These are phyloP conservation scores for Starmerella gropengiesseri DNA, from an alignment of 805 yeast genomes.

Conservation along the genomic window DNA sequence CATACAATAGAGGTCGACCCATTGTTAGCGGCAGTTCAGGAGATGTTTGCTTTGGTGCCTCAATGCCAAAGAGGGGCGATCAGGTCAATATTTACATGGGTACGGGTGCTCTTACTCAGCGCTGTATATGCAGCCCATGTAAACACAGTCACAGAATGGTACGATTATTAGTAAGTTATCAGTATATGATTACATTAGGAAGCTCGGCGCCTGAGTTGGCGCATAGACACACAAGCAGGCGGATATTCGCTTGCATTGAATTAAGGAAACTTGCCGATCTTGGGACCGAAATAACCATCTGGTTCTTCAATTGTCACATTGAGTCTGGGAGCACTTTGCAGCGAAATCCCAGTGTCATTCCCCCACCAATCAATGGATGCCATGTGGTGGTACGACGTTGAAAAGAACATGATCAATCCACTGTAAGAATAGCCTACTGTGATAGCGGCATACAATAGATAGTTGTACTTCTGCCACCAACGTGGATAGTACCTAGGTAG, in stretches of 20 bases:
- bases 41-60: too few relatives aligned
- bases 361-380: conserved; percentile 41
- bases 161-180: too few relatives aligned
- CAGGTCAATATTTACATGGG: too few relatives aligned
- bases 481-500: conserved; percentile 34
- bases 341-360: conserved; percentile 24
- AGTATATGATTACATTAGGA: too few relatives aligned
- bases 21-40: too few relatives aligned
- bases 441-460: conserved; percentile 38
- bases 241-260: too few relatives aligned
- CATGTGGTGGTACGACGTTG: conserved; percentile 29
- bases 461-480: conserved; percentile 48
- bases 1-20: conserved; percentile 16
- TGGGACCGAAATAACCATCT: conserved; percentile 14
- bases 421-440: conserved; percentile 42
- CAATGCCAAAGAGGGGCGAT: too few relatives aligned
- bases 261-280: conserved; percentile 10
- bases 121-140: too few relatives aligned
- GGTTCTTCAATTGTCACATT: background rate
- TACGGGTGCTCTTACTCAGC: too few relatives aligned
- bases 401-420: conserved; percentile 37
- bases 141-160: too few relatives aligned
- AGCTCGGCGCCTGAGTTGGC: too few relatives aligned
- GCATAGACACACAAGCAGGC: too few relatives aligned
- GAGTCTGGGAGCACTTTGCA: background rate